Conservation (phyloP, 805 yeast genomes). For the Hanseniaspora mollemarum region DNA sequence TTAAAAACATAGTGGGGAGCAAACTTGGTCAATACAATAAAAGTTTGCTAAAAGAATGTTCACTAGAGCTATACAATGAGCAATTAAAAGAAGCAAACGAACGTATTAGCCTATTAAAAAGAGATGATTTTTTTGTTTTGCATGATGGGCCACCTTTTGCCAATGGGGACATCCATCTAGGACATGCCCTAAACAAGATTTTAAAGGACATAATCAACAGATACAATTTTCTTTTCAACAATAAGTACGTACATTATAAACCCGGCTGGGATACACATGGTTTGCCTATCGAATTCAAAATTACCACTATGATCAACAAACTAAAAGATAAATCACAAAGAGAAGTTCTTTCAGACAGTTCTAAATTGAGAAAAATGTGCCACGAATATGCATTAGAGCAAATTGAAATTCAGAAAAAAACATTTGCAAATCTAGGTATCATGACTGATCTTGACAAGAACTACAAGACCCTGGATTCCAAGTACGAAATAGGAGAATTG, state of each 20-base stretch:
- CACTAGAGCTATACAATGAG: slow-evolving; percentile 54
- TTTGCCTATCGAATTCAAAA: slow-evolving; percentile 85
- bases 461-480: slow-evolving; percentile 60
- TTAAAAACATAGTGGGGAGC: slow-evolving; percentile 40
- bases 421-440: slow-evolving; percentile 61
- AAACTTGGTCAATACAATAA: slow-evolving; percentile 30
- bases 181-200: slow-evolving; percentile 86
- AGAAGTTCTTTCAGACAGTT: slow-evolving; percentile 42
- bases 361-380: slow-evolving; percentile 63
- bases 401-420: slow-evolving; percentile 48
- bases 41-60: slow-evolving; percentile 38
- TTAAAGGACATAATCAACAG: slow-evolving; percentile 77
- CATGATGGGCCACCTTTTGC: slow-evolving; percentile 99
- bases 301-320: slow-evolving; percentile 37
- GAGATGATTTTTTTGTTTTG: slow-evolving; percentile 44
- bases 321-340: slow-evolving; percentile 27
- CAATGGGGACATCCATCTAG: slow-evolving; percentile 81
- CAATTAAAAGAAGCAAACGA: slow-evolving; percentile 34
- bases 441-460: slow-evolving; percentile 71
- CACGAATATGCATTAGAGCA: slow-evolving; percentile 32
- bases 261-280: slow-evolving; percentile 99
- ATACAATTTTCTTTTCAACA: slow-evolving; percentile 45
- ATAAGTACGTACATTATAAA: slow-evolving; percentile 53
- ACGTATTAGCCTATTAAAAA: slow-evolving; percentile 14
- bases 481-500: slow-evolving; percentile 67